phyloP scores from a whole-genome alignment of 306 rosid genomes.

The Prunus kanzakura region DNA sequence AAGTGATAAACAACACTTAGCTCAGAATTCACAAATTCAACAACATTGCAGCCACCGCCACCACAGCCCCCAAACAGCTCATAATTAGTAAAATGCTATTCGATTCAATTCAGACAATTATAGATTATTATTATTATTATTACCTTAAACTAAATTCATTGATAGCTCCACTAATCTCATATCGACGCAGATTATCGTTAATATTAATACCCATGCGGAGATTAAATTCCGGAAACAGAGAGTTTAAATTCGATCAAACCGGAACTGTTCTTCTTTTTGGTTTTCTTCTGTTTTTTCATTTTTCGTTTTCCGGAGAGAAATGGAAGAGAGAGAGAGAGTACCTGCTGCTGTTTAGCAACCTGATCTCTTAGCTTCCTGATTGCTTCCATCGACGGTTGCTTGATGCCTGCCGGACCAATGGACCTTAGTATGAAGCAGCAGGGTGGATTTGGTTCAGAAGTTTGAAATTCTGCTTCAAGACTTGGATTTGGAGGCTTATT shows the following conservation, averaged over 20 bases:
- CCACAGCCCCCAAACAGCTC: neutral
- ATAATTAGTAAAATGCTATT: neutral
- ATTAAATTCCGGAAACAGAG: neutral
- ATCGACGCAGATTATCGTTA: neutral
- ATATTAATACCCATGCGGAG: neutral
- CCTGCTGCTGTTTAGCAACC: conserved; percentile 93
- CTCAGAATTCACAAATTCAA: neutral
- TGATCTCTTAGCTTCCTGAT: conserved; percentile 85
- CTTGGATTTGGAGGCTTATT: neutral
- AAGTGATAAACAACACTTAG: neutral
- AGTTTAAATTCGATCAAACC: neutral
- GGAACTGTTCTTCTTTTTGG: no score
- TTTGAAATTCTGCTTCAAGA: neutral
- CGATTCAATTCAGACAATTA: neutral
- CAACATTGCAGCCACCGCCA: neutral
- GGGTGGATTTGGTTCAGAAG: neutral
- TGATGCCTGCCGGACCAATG: neutral
- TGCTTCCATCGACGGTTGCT: conserved; percentile 53
- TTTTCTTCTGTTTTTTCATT: no score
- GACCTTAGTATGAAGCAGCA: neutral
- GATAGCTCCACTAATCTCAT: neutral
- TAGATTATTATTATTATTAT: neutral
- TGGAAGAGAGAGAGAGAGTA: conserved; percentile 9
- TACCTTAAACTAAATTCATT: conserved; percentile 2
- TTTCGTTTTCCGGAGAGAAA: no score